These are phyloP conservation scores for Penicillium mononematosum DNA, from an alignment of 495 filamentous ascomycete genomes.

Conservation along the genomic window DNA sequence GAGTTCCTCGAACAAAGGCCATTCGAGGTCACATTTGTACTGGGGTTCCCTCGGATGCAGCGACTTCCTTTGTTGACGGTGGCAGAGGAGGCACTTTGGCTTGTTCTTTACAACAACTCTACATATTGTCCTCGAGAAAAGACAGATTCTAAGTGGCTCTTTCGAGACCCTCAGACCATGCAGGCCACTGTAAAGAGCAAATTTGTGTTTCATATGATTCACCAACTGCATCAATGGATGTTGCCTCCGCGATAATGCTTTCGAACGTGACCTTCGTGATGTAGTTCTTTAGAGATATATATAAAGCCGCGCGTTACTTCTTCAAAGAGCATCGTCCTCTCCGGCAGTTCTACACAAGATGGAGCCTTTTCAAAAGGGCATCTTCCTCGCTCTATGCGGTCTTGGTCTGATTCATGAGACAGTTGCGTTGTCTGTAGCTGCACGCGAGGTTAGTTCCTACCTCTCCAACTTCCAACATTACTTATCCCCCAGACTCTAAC, in stretches of 20 bases:
- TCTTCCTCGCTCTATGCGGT: slow-evolving; percentile 1
- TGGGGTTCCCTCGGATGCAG: not conserved
- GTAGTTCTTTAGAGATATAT: not conserved
- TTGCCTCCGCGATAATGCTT: not conserved
- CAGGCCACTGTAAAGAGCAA: not conserved
- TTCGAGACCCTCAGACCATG: not conserved
- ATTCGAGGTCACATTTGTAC: not conserved
- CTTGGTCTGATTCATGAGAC: not conserved
- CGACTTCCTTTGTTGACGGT: slow-evolving; percentile 5
- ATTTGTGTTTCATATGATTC: slow-evolving; percentile 2
- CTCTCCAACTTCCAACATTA: not conserved
- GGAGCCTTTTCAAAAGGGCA: not conserved
- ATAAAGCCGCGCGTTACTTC: not conserved
- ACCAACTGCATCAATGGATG: slow-evolving; percentile 5
- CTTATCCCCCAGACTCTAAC: not conserved
- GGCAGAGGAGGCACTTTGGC: not conserved
- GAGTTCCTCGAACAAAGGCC: not conserved
- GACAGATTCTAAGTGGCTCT: not conserved
- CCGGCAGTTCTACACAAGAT: not conserved
- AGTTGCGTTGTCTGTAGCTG: not conserved
- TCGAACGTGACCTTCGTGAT: not conserved
- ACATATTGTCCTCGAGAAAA: not conserved
- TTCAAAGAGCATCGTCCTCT: not conserved
- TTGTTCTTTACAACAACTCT: not conserved
- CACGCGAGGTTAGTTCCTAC: not conserved